Evolutionary conservation across 2,329 filamentous ascomycete genomes (phyloP).

Genomic region (Lecanosticta acicola): DNA sequence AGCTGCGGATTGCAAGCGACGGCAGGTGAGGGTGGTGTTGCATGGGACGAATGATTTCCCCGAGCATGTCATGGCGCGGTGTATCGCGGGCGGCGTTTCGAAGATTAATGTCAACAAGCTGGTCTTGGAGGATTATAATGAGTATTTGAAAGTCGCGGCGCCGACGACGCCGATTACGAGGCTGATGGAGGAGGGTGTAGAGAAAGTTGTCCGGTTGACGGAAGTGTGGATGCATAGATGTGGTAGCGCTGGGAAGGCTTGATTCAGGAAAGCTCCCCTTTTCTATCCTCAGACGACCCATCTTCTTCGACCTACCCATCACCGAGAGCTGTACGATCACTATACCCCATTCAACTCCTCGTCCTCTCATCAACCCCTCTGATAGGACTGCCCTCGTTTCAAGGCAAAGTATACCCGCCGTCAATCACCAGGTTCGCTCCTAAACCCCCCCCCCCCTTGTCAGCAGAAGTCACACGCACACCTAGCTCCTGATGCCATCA

Average conservation of each 20-base stretch:
- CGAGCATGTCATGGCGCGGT: constrained; percentile 46
- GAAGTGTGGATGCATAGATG: constrained; percentile 21
- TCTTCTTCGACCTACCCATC: too few relatives aligned
- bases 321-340: background rate
- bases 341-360: background rate
- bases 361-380: background rate
- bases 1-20: constrained; percentile 30
- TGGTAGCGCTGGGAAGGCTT: constrained; percentile 20
- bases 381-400: constrained; percentile 34
- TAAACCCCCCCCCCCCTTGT: too few relatives aligned
- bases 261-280: too few relatives aligned
- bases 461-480: too few relatives aligned
- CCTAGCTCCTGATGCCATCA: too few relatives aligned
- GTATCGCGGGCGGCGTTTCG: constrained; percentile 48
- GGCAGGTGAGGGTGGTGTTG: constrained; percentile 45
- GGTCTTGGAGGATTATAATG: constrained; percentile 41
- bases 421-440: constrained; percentile 43
- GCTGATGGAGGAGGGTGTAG: constrained; percentile 22
- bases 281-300: too few relatives aligned
- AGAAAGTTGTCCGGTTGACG: constrained; percentile 17
- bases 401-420: constrained; percentile 43
- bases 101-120: constrained; percentile 55
- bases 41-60: constrained; percentile 55
- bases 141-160: constrained; percentile 23
- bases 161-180: constrained; percentile 18